Percentiles rank a stretch among this genome's conserved stretches.
These are phyloP conservation scores for Claviceps fusiformis DNA, from an alignment of 2,329 filamentous ascomycete genomes.

Conservation along the genomic window DNA sequence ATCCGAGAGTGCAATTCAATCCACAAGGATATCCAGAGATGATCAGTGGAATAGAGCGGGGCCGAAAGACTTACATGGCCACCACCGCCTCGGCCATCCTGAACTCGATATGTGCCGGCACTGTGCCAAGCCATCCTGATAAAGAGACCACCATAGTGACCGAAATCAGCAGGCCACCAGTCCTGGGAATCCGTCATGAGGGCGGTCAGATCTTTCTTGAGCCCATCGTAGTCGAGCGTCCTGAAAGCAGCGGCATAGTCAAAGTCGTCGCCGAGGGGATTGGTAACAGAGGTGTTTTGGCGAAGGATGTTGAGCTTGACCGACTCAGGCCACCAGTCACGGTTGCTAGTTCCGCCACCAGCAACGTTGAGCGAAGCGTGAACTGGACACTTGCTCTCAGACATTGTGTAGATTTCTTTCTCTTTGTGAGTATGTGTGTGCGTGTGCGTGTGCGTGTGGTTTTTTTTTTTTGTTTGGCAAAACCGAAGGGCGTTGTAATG, in stretches of 20 bases:
- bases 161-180: constrained; percentile 73
- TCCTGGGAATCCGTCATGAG: constrained; percentile 69
- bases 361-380: constrained; percentile 24
- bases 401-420: constrained; percentile 7
- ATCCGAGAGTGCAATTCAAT: too few species aligned
- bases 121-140: constrained; percentile 74
- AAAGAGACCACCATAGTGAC: constrained; percentile 69
- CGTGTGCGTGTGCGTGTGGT: too few species aligned
- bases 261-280: constrained; percentile 52
- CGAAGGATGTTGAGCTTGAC: constrained; percentile 59
- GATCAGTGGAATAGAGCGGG: too few species aligned
- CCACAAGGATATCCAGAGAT: too few species aligned
- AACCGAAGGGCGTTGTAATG: neutral
- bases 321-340: constrained; percentile 62
- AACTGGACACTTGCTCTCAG: constrained; percentile 20
- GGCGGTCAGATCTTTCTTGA: constrained; percentile 61
- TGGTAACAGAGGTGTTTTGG: constrained; percentile 50
- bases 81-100: constrained; percentile 61
- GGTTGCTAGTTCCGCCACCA: constrained; percentile 53
- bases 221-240: constrained; percentile 39
- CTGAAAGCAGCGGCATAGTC: constrained; percentile 63
- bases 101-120: constrained; percentile 63
- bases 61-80: constrained; percentile 31
- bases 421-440: too few species aligned
- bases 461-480: neutral